Evolutionary conservation across 352 stramenopile species (phyloP).

Genomic region (Phytophthora colocasiae): DNA sequence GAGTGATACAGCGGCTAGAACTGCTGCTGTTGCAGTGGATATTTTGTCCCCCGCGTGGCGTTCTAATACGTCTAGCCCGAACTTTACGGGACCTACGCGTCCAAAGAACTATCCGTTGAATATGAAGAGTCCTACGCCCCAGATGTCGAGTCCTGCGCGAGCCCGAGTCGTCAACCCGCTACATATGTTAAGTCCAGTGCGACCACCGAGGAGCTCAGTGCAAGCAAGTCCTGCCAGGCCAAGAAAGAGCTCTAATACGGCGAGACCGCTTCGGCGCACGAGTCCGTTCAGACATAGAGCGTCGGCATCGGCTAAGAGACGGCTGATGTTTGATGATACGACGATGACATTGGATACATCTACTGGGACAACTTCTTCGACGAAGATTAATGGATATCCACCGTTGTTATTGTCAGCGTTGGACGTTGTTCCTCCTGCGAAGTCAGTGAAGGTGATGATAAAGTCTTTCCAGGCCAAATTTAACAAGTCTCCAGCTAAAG

Average conservation of each 20-base stretch:
- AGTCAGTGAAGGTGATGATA: conserved; percentile 22
- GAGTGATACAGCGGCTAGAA: conserved; percentile 10
- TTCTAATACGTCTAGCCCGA: not conserved
- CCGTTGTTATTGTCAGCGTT: conserved; percentile 39
- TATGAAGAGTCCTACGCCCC: conserved; percentile 31
- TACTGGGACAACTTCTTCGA: not conserved
- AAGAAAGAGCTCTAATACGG: conserved; percentile 21
- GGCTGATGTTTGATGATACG: conserved; percentile 39
- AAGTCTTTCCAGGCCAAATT: conserved; percentile 84
- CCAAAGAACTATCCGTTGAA: conserved; percentile 20
- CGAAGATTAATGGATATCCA: conserved; percentile 31
- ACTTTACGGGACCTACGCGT: conserved; percentile 35
- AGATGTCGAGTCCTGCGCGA: conserved; percentile 32
- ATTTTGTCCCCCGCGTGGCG: conserved; percentile 37
- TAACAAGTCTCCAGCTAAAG: conserved; percentile 32
- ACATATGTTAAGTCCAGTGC: conserved; percentile 41
- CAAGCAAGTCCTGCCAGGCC: conserved; percentile 37
- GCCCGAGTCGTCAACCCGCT: conserved; percentile 20
- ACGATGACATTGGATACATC: not conserved
- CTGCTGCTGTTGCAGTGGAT: conserved; percentile 9
- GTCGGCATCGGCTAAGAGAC: conserved; percentile 45
- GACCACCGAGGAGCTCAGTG: conserved; percentile 21
- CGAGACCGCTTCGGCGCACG: conserved; percentile 44
- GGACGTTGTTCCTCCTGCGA: conserved; percentile 39
- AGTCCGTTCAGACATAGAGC: conserved; percentile 43